Conservation (phyloP, 495 filamentous ascomycete genomes). For the Ascodesmis nigricans region DNA sequence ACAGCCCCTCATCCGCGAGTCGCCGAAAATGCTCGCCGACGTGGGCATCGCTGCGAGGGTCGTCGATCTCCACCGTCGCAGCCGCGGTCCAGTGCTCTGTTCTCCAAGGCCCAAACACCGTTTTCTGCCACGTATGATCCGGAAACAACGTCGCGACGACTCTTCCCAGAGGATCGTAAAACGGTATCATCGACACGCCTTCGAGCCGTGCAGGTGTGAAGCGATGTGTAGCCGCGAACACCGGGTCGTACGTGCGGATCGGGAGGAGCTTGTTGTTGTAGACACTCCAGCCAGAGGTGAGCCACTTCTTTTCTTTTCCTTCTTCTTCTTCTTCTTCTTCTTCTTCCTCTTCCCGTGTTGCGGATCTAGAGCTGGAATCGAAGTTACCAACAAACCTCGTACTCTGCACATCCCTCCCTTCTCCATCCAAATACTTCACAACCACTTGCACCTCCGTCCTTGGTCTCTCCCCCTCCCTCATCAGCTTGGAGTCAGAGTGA, state of each 20-base stretch:
- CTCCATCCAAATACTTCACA: no score
- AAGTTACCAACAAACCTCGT: no score
- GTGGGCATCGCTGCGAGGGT: constrained; percentile 14
- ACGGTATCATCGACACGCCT: constrained; percentile 2
- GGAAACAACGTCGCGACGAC: constrained; percentile 6
- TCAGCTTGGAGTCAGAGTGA: constrained; percentile 1
- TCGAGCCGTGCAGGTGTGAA: constrained; percentile 4
- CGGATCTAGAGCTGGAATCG: no score
- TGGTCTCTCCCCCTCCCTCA: not conserved
- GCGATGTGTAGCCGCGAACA: constrained; percentile 5
- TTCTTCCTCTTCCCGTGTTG: no score
- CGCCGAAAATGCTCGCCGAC: constrained; percentile 9
- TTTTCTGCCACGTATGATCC: constrained; percentile 18
- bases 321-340: not conserved
- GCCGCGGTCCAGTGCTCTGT: constrained; percentile 11
- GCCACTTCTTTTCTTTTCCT: no score
- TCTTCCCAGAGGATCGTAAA: constrained; percentile 17
- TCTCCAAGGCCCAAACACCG: constrained; percentile 11
- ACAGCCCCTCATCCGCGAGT: constrained; percentile 1
- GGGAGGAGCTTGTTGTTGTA: constrained; percentile 17
- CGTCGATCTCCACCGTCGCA: constrained; percentile 14
- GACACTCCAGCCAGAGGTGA: constrained; percentile 14
- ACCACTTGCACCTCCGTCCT: no score
- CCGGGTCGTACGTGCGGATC: constrained; percentile 17
- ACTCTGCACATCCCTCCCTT: no score